Conservation (phyloP, 768 basidiomycete genomes). For the Coprinopsis marcescibilis region DNA sequence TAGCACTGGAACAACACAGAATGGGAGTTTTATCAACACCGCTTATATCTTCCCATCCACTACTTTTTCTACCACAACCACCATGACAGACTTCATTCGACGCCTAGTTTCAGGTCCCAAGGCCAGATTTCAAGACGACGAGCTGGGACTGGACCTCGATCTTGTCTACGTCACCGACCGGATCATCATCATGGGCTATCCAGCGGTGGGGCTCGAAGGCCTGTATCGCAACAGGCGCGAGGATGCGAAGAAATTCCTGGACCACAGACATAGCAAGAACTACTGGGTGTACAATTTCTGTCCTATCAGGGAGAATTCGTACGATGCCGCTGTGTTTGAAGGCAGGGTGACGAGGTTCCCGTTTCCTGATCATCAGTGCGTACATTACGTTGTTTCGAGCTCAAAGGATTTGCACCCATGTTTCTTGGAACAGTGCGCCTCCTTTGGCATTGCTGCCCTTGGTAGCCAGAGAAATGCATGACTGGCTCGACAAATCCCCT, state of each 20-base stretch:
- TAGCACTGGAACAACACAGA: no score
- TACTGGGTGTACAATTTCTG: conserved; percentile 92
- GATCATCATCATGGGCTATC: conserved; percentile 80
- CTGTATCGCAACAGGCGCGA: conserved; percentile 75
- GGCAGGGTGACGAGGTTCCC: conserved; percentile 79
- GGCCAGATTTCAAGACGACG: conserved; percentile 65
- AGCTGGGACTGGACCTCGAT: conserved; percentile 66
- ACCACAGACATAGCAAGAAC: conserved; percentile 65
- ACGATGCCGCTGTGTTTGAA: conserved; percentile 61
- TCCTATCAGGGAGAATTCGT: conserved; percentile 74
- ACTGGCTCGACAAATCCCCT: conserved; percentile 61
- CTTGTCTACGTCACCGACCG: conserved; percentile 68
- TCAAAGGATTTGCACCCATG: background rate
- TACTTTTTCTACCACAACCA: conserved; percentile 1
- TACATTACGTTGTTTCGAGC: conserved; percentile 10
- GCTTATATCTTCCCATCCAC: no score
- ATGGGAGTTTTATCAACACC: no score
- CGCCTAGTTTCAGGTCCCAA: conserved; percentile 80
- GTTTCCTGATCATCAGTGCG: conserved; percentile 87
- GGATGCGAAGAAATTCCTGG: conserved; percentile 72
- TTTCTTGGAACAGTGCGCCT: conserved; percentile 47
- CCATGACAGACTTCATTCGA: conserved; percentile 62
- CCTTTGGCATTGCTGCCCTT: conserved; percentile 72
- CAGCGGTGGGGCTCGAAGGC: conserved; percentile 71
- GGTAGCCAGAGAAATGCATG: conserved; percentile 64